phyloP scores from a whole-genome alignment of 768 basidiomycete genomes.

The Lentinula lateritia region DNA sequence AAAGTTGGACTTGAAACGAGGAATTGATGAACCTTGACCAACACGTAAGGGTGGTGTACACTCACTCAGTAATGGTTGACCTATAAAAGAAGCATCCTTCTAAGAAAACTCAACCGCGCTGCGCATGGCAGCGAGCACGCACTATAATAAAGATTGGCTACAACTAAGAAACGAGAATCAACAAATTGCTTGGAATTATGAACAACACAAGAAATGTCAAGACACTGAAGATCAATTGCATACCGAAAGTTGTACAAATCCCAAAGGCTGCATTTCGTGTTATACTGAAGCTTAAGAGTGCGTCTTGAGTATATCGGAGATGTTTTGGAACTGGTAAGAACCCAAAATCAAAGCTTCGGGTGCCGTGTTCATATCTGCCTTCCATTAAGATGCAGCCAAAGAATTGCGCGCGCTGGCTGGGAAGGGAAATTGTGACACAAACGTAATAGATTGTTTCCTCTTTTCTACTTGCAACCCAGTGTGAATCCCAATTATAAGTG shows the following conservation, averaged over 20 bases:
- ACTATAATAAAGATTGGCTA: conserved; percentile 79
- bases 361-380: no score
- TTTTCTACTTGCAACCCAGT: no score
- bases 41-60: conserved; percentile 6
- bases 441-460: no score
- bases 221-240: conserved; percentile 9
- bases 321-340: conserved; percentile 58
- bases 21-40: neutral
- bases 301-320: conserved; percentile 45
- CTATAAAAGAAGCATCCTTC: conserved; percentile 15
- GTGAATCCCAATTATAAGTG: no score
- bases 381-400: no score
- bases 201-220: neutral
- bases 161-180: conserved; percentile 28
- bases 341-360: conserved; percentile 39
- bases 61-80: conserved; percentile 72
- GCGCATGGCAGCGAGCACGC: neutral
- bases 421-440: no score
- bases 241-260: conserved; percentile 54
- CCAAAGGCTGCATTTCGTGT: conserved; percentile 57
- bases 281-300: conserved; percentile 47
- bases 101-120: neutral
- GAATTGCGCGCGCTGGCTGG: no score
- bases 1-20: conserved; percentile 31
- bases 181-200: neutral